Evolutionary conservation across 371 early-diverging fungal genomes (phyloP), one percentile per base, ranked within the genome.

Genomic region (Actinomortierella wolfii): DNA sequence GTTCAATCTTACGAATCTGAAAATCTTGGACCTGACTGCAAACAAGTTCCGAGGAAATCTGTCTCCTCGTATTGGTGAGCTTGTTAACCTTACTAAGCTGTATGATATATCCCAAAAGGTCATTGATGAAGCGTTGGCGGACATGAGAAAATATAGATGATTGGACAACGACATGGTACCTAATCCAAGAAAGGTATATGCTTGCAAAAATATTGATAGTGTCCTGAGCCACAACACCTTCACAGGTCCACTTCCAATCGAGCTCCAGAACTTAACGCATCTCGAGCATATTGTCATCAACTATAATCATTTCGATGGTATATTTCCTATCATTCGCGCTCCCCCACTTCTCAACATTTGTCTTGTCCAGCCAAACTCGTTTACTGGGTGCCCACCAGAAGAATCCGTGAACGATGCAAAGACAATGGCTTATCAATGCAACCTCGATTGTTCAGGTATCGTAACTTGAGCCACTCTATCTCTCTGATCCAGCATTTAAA

Each of bases 341-440:
- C 83, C 84, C 14, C 54, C 71, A 6, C 63, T 67, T 18, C 69
- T 86, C 7, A 78, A 71, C 3, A 77, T 78, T 34, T 86, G 84
- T 46, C 68, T 78, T 41, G 78, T 80, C 59, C 75, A 77, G 15
- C 86, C 83, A 3, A 83, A 86, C 44, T 71, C 76, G 21, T 83
- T 86, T 76, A 74, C 79, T 40, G 61, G 70, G 0, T 86, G 83
- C 48, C 86, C 86, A 15, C 76, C 78, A 24, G 64, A 61, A 47
- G 64, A 61, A n/a, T 64, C 84, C 2, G 45, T 76, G 13, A 61
- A 62, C 18, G 79, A 80, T 18, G 68, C 78, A 8, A 56, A 77
- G 11, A 79, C 80, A 7, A 43, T 86, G 44, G 83, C 86, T 0
- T 82, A 80, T 69, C 83, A 80, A 55, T 86, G 86, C 45, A 78